Evolutionary conservation across 805 yeast species (phyloP), one percentile per base, ranked within the genome.

Genomic region (Hermanozyma aechmeae): DNA sequence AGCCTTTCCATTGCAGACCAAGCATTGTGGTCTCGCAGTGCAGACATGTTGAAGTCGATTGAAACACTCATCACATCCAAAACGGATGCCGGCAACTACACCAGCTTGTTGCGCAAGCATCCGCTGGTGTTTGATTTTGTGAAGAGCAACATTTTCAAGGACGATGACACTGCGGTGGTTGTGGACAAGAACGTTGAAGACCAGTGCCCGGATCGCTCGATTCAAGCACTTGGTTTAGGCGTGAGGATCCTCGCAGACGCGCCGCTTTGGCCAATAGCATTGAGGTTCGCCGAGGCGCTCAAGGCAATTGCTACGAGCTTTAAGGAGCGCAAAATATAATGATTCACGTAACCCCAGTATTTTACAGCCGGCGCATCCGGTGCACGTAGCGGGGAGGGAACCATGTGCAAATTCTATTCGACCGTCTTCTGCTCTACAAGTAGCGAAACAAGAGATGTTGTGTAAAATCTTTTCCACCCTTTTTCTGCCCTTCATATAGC

Each of bases 181-280:
- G 16, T 17, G 16, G 22, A 11, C 24, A 12, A 4, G 10, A 18
- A 10, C 20, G 35, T 51, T 56, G 25, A 70, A 63, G 28, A 47
- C 53, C 15, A 65, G 56, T 38, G 58, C 58, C 28, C 71, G 73
- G 10, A 60, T 69, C 46, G 58, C 73, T 29, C 71, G 77, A 13
- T 61, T 69, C 28, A 68, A 76, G 46, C 77, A 13, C 53, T 81
- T 23, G 76, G 78, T 32, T 53, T 81, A 22, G 93, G 92, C 23
- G 81, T 81, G 9, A 60, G 85, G 42, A 77, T 81, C 17, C 59
- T 81, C 29, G 85, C 86, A 4, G 92, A 81, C 58, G 87, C 87
- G 0, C 92, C 92, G 11, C 79, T 81, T 15, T 81, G 93, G 93
- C 92, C 92, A 0, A 68, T 80, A 28, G 82, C 86, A 1, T 57